Base-by-base conservation (phyloP, 345 rosid species). In the Draba incana region DNA sequence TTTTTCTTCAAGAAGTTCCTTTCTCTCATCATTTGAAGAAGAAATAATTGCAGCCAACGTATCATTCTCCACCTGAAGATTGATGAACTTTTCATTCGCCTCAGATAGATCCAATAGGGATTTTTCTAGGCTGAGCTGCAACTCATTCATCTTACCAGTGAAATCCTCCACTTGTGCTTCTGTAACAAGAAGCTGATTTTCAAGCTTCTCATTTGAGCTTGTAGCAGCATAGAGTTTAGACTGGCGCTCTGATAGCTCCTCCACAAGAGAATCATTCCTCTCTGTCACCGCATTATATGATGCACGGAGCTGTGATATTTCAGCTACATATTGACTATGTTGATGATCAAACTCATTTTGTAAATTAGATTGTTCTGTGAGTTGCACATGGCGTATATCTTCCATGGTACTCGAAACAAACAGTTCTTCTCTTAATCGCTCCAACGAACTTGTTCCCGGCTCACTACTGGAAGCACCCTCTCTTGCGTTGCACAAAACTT, bases 31-130 rank as follows among this genome's bases (percentile, higher is more conserved):
- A 43, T 75, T 75, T 66, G 64, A 68, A 6, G 68, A 88, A 61
- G 81, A 76, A 78, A 84, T 64, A 51, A 57, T 48, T 38, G 62
- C 79, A 55, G 66, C 71, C 67, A 90, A 74, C 35, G 77, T 82
- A 67, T 83, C 85, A 78, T 85, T 88, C 83, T 86, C 93, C 70
- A 70, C 72, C 75, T 76, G 85, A 60, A 90, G 70, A 38, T 80
- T 53, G 15, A 76, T 81, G 43, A 85, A 65, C 56, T 72, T 61
- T 62, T 72, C 79, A 64, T 85, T 82, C 62, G 62, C 68, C 64
- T 82, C 84, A 25, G 84, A 83, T 54, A 84, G 74, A 79, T 86
- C 90, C 64, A 76, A 75, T 45, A 75, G 75, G 41, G 89, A 84
- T 65, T 63, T 81, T 79, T 83, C 89, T 65, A 86, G 70, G 41